Percentiles rank a stretch among this genome's conserved stretches.
Evolutionary conservation across 1,139 yeast genomes (phyloP).

Genomic region (Chernovozyma aurita): DNA sequence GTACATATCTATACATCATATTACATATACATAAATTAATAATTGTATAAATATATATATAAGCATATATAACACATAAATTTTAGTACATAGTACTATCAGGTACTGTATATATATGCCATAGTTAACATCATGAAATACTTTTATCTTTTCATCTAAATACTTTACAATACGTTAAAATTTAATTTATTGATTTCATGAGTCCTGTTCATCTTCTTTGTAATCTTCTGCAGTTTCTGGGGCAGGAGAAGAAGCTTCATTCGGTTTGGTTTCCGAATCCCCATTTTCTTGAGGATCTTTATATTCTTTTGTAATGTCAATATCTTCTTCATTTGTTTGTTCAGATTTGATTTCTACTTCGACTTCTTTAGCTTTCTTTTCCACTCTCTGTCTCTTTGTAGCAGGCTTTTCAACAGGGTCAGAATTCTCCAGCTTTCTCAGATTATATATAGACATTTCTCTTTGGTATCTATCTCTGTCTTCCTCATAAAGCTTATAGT

Average conservation of each 20-base stretch:
- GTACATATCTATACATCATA: too few relatives aligned
- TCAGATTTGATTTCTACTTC: not conserved
- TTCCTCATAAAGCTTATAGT: conserved; percentile 70
- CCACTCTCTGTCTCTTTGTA: conserved; percentile 14
- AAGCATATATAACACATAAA: not conserved
- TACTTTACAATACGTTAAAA: too few relatives aligned
- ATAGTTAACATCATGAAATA: too few relatives aligned
- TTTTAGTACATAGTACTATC: too few relatives aligned
- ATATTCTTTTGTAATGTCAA: conserved; percentile 14
- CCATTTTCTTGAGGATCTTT: conserved; percentile 14
- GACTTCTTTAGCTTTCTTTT: conserved; percentile 4
- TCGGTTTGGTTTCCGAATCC: conserved; percentile 12
- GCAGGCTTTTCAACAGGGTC: conserved; percentile 8
- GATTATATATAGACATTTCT: conserved; percentile 65
- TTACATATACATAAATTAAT: not conserved
- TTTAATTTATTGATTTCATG: too few relatives aligned
- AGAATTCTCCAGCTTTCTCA: conserved; percentile 25
- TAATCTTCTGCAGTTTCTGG: too few relatives aligned
- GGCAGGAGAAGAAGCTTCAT: conserved; percentile 14
- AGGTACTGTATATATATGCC: too few relatives aligned
- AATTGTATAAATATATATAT: not conserved
- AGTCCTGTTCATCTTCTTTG: too few relatives aligned
- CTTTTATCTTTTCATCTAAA: too few relatives aligned
- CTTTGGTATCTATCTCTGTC: conserved; percentile 72
- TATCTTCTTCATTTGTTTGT: conserved; percentile 10